Conservation (phyloP, 257 asterid genomes). For the Solanum ossicruentum region DNA sequence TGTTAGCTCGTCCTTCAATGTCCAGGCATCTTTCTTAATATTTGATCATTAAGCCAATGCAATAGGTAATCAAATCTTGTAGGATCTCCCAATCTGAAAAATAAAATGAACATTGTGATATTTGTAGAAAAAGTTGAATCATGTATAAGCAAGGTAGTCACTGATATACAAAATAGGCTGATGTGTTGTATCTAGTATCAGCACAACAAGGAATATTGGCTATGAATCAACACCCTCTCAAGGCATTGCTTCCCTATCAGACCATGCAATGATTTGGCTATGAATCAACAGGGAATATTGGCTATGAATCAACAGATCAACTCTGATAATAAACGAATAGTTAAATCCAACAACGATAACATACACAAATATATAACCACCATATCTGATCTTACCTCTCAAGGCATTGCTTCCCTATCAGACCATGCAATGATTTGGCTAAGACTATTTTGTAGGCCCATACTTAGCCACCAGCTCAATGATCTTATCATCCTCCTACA, state of each 20-base stretch:
- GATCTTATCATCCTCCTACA: slow-evolving; percentile 31
- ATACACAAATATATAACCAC: not conserved
- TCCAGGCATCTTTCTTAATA: slow-evolving; percentile 94
- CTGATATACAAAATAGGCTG: not conserved
- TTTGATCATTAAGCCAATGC: slow-evolving; percentile 2
- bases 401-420: slow-evolving; percentile 96
- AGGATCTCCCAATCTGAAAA: not conserved
- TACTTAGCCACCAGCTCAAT: slow-evolving; percentile 59
- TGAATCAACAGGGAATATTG: too few species aligned
- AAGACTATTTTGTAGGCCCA: slow-evolving; percentile 97
- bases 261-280: too few species aligned
- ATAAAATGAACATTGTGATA: not conserved
- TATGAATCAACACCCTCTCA: slow-evolving; percentile 42
- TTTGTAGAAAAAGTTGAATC: not conserved
- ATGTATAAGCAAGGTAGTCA: not conserved
- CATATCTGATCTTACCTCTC: slow-evolving; percentile 51
- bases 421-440: not conserved
- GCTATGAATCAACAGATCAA: not conserved
- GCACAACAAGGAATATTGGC: not conserved
- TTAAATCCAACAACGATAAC: not conserved
- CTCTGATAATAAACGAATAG: too few species aligned
- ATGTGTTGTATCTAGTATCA: not conserved
- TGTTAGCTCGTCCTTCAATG: slow-evolving; percentile 79
- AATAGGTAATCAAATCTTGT: not conserved
- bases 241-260: slow-evolving; percentile 67